phyloP scores from a whole-genome alignment of 257 asterid genomes.

The Penstemon davidsonii region DNA sequence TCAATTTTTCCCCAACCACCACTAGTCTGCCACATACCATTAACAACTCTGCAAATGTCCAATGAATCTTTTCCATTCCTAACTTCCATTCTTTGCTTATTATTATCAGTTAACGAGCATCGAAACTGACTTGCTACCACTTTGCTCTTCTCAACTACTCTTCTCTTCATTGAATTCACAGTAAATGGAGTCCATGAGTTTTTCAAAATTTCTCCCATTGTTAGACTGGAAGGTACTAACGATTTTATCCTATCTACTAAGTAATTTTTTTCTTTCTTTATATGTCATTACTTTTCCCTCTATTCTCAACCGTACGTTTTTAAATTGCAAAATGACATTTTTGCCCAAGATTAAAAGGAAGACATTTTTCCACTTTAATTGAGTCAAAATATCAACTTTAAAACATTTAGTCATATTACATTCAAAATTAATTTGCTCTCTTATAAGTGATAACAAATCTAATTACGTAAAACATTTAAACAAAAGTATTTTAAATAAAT shows the following conservation, averaged over 20 bases:
- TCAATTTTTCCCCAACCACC: slow-evolving; percentile 84
- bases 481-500: no score
- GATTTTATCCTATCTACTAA: slow-evolving; percentile 25
- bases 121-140: slow-evolving; percentile 38
- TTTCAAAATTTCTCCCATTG: slow-evolving; percentile 48
- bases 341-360: slow-evolving; percentile 22
- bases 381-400: background rate
- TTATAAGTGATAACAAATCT: no score
- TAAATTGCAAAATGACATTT: slow-evolving; percentile 8
- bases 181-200: slow-evolving; percentile 35
- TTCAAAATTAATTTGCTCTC: no score
- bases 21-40: slow-evolving; percentile 87
- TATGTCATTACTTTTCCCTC: background rate
- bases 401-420: no score
- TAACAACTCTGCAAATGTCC: slow-evolving; percentile 74
- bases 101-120: slow-evolving; percentile 53
- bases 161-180: slow-evolving; percentile 34
- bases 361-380: background rate
- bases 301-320: slow-evolving; percentile 27
- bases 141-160: slow-evolving; percentile 33
- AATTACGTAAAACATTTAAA: no score
- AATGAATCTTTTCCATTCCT: slow-evolving; percentile 73
- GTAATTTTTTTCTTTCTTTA: background rate
- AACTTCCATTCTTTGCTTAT: slow-evolving; percentile 51
- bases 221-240: slow-evolving; percentile 1